Evolutionary conservation across 257 asterid species (phyloP), one percentile per base, ranked within the genome.

Genomic region (Capsicum chinense): DNA sequence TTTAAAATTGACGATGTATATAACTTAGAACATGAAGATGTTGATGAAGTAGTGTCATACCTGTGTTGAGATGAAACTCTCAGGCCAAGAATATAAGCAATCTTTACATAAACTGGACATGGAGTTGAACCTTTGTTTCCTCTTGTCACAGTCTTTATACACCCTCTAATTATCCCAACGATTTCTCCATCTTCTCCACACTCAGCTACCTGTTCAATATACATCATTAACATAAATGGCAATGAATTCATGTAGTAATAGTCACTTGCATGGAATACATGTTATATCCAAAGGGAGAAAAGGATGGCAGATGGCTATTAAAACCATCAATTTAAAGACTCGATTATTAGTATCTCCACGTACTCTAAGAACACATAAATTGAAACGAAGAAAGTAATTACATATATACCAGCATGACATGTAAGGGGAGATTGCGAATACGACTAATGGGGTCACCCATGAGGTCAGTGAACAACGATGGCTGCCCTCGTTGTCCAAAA

Each of bases 361-460:
- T 26, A 26, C 33, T 26, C 33, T 26, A 26, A 26, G 33, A 26
- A 26, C 33, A 26, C 33, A 14, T 57, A 79, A 79, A 69, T 69
- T 42, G 56, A 69, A 69, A 42, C 35, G 5, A 11, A 9, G 13
- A 6, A 8, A 79, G 8, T 35, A 73, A 11, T 16, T 14, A 2
- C 39, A 5, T 58, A 21, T 7, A 59, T 89, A 95, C 98, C 96
- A 95, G 85, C 98, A 92, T 95, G 68, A 91, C 56, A 80, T 92
- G 97, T 13, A 90, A 88, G 6, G 83, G 58, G 87, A 92, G 91
- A 83, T 90, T 87, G 19, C 95, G 88, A 15, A 95, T 92, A 9
- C 98, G 91, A 9, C 94, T 92, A 85, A 93, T 78, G 60, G 98
- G 98, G 89, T 95, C 97, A 12, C 95, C 98, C 95, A 91, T 91